Evolutionary conservation across 805 yeast genomes (phyloP), one percentile per base, ranked within the genome.

Genomic region (Monosporozyma solicola): DNA sequence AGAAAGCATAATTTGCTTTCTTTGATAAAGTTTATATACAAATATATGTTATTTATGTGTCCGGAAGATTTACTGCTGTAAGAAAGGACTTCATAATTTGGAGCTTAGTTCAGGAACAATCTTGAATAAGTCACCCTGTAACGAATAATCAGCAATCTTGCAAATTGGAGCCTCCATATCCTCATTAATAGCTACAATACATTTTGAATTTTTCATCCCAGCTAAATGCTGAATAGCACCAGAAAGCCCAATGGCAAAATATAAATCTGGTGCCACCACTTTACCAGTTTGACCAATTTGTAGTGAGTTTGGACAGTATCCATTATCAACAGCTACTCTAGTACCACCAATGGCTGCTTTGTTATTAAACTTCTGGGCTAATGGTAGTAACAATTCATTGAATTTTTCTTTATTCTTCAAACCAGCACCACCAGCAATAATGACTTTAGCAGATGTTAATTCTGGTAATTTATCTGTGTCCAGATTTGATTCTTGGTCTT

Each of bases 221-320:
- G 99, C 99, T 64, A 94, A 75, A 72, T 92, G 99, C 74, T 92
- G 99, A 64, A 92, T 92, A 33, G 99, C 99, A 57, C 99, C 99
- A 22, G 96, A 86, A 54, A 94, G 81, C 58, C 99, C 99, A 44
- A 91, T 83, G 2, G 97, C 98, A 47, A 94, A 72, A 68, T 94
- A 94, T 57, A 91, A 77, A 44, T 91, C 96, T 43, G 99, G 99
- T 7, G 98, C 98, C 35, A 94, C 95, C 52, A 91, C 91, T 70
- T 94, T 94, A 61, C 99, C 99, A 9, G 99, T 92, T 73, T 92
- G 99, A 52, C 99, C 99, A 56, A 92, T 91, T 72, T 92, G 99
- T 62, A 92, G 78, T 8, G 98, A 90, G 73, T 92, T 94, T 66
- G 94, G 98, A 66, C 95, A 90, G 68, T 80, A 90, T 0, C 97